Base-by-base conservation (phyloP, 169 alveolate genomes). In the Babesia microti region DNA sequence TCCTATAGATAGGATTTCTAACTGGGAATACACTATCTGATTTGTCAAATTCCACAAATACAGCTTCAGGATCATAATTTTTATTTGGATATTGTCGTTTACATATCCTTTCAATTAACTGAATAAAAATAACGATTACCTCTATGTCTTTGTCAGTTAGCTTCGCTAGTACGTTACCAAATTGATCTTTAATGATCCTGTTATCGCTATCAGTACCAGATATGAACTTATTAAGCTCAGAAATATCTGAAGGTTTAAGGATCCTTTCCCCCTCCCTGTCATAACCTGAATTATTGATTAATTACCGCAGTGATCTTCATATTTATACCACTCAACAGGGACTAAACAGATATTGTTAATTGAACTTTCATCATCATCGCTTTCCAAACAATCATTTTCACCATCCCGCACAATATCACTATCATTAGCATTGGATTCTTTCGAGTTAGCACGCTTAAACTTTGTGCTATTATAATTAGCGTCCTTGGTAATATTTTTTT, bases 11-110 rank as follows among this genome's bases (percentile, higher is more conserved):
- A n/a, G n/a, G n/a, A n/a, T n/a, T n/a, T n/a, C n/a, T n/a, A n/a
- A n/a, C n/a, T 24, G 22, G 4, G 27, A 60, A 66, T 14, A 29
- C 50, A 66, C 56, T 33, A 30, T 65, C 76, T 39, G 34, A 50
- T 29, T 65, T 65, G 29, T 33, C 76, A 35, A 65, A 65, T 4
- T 65, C 76, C 0, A 65, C 14, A 19, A 47, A 51, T 12, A 65
- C 46, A 28, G 30, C 57, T 34, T 65, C 76, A n/a, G 46, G 63
- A 40, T 65, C 40, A 23, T 65, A 65, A 12, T 47, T 41, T 30
- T 65, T 70, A 24, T 34, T 44, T 29, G 76, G 76, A 58, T 65
- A 65, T 70, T 54, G 32, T n/a, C 66, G 57, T 65, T 65, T 65
- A 7, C 76, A 49, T 9, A 65, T 53, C 24, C 76, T 48, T 24